Evolutionary conservation across 805 yeast genomes (phyloP), one percentile per base, ranked within the genome.

Genomic region (Metschnikowia anglica): DNA sequence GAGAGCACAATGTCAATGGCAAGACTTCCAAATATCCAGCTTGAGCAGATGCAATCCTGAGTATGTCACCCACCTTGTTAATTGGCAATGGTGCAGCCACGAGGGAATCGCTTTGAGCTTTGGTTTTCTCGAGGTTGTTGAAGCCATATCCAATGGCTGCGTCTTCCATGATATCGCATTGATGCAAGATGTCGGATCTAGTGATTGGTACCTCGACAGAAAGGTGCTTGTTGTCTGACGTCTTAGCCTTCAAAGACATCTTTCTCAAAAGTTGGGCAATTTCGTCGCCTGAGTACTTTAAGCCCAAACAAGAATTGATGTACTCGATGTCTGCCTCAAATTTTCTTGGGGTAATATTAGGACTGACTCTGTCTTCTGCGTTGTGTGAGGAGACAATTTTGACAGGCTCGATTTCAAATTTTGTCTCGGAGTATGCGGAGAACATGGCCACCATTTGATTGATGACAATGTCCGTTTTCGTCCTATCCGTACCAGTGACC

Each of bases 101-200:
- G 51, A 85, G 80, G 8, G 96, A 79, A 44, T 83, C 83, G 24
- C 88, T 76, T 52, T 88, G 77, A 59, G 93, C 88, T 52, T 78
- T 78, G 39, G 93, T 81, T 68, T 83, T 88, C 50, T 77, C 78
- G 60, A 93, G 76, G 62, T 87, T 88, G 70, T 90, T 85, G 75
- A 85, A 93, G 44, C 99, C 99, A 62, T 88, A 93, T 23, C 88
- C 95, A 60, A 93, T 85, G 36, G 97, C 99, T 37, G 91, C 96
- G 66, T 93, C 99, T 68, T 93, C 99, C 95, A 93, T 87, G 53
- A 93, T 83, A 68, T 93, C 99, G 76, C 98, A 91, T 63, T 88
- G 95, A 67, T 93, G 99, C 59, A 93, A 75, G 49, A 93, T 79
- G 67, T 93, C 99, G 9, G 98, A 83, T 73, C 99, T 85, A 28